Evolutionary conservation across 805 yeast genomes (phyloP).

Genomic region (Zygosaccharomyces siamensis): DNA sequence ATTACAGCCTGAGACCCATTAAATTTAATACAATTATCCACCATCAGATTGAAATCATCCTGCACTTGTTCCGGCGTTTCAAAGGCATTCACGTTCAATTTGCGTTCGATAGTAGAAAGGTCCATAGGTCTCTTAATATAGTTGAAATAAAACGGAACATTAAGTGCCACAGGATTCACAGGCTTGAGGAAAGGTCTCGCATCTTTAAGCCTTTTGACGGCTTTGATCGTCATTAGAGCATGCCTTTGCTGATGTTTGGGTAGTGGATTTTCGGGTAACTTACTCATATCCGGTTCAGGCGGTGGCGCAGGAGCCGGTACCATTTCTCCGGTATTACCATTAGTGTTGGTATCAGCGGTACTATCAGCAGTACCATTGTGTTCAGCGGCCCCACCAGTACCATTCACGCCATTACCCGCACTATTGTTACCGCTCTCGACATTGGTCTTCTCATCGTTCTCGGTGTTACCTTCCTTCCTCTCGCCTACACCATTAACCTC

Average conservation of each 20-base stretch:
- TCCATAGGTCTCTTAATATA: conserved; percentile 89
- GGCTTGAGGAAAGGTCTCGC: conserved; percentile 87
- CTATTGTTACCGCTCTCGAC: conserved; percentile 7
- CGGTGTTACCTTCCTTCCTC: not conserved
- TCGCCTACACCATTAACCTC: conserved; percentile 16
- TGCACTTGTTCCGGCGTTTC: conserved; percentile 61
- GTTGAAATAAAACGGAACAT: conserved; percentile 87
- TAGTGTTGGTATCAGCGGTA: conserved; percentile 1
- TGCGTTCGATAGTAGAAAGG: conserved; percentile 81
- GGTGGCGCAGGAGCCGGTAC: conserved; percentile 74
- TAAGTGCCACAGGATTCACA: conserved; percentile 81
- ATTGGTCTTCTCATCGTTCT: conserved; percentile 4
- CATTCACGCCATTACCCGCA: conserved; percentile 1
- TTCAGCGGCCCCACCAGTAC: conserved; percentile 2
- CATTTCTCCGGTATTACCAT: not conserved
- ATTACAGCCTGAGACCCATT: conserved; percentile 82
- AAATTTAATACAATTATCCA: conserved; percentile 72
- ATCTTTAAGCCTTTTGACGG: conserved; percentile 85
- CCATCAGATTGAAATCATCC: conserved; percentile 80
- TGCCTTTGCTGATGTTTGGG: conserved; percentile 83
- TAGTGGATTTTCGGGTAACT: conserved; percentile 59
- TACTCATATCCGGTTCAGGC: conserved; percentile 65
- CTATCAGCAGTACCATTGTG: conserved; percentile 5
- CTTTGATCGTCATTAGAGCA: conserved; percentile 72
- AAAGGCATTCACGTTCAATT: conserved; percentile 65